Conservation (phyloP, 345 rosid species). For the Eucalyptus brandiana region DNA sequence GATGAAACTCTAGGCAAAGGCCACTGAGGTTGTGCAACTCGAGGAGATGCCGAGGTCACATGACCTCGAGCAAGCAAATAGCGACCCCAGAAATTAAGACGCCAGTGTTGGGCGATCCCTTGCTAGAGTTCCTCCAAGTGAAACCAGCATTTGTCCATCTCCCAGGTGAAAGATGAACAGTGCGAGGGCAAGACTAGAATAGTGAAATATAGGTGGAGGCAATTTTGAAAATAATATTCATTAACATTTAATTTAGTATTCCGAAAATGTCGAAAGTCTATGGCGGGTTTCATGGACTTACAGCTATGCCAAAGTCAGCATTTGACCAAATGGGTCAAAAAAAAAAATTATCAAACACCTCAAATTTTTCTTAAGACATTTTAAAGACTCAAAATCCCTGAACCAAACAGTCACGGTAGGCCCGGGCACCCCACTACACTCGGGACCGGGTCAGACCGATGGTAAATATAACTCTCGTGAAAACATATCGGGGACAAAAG, state of each 20-base stretch:
- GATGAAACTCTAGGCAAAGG: background rate
- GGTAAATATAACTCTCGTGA: background rate
- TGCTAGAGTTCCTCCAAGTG: background rate
- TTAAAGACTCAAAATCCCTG: background rate
- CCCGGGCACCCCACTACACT: background rate
- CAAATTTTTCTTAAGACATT: background rate
- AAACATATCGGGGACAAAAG: background rate
- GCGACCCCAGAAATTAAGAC: background rate
- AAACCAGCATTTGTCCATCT: background rate
- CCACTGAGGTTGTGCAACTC: too few species aligned
- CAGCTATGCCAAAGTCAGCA: background rate
- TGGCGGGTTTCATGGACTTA: background rate
- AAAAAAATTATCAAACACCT: background rate
- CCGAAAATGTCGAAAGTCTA: background rate
- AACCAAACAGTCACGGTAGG: background rate
- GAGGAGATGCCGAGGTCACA: background rate
- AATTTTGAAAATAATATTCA: background rate
- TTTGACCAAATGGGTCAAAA: background rate
- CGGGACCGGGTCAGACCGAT: background rate
- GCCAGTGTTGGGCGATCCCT: background rate
- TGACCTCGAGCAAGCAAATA: background rate
- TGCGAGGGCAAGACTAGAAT: background rate
- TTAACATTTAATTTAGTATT: background rate
- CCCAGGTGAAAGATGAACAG: background rate
- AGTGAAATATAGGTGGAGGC: background rate